These are phyloP conservation scores for Umbilicus rupestris DNA, from an alignment of 164 flowering plant species.

Conservation along the genomic window DNA sequence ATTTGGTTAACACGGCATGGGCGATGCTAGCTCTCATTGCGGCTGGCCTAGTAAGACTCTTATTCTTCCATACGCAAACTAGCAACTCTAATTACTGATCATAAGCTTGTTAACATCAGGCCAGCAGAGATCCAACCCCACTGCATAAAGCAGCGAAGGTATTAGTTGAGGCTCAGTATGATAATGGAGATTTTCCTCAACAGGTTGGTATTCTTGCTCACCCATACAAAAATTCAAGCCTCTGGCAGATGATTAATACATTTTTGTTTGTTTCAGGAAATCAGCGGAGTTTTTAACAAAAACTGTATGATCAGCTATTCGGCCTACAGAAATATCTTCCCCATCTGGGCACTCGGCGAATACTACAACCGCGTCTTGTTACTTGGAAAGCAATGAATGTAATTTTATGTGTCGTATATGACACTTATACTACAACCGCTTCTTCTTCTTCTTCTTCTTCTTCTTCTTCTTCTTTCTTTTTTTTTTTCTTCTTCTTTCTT, in stretches of 20 bases:
- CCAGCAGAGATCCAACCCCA: neutral
- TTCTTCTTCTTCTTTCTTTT: no score
- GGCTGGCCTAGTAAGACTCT: slow-evolving; percentile 13
- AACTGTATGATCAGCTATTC: slow-evolving; percentile 6
- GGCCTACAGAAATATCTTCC: neutral
- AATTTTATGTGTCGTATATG: no score
- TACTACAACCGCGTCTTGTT: neutral
- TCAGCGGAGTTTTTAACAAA: neutral
- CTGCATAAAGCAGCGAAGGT: neutral
- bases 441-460: no score
- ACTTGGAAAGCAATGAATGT: no score
- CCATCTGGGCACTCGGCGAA: slow-evolving; percentile 5
- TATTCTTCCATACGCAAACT: neutral
- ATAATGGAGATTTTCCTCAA: slow-evolving; percentile 4
- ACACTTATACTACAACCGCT: no score
- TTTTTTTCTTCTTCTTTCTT: no score
- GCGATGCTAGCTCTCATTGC: slow-evolving; percentile 55
- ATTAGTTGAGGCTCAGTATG: neutral
- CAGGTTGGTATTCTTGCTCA: no score
- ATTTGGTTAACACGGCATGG: slow-evolving; percentile 54
- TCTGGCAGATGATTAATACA: no score
- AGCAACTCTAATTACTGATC: neutral
- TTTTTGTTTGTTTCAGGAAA: neutral
- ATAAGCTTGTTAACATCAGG: neutral
- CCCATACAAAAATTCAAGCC: no score